Percentiles rank a stretch among this genome's conserved stretches.
phyloP scores from a whole-genome alignment of 495 filamentous ascomycete species.

The Echria macrotheca region DNA sequence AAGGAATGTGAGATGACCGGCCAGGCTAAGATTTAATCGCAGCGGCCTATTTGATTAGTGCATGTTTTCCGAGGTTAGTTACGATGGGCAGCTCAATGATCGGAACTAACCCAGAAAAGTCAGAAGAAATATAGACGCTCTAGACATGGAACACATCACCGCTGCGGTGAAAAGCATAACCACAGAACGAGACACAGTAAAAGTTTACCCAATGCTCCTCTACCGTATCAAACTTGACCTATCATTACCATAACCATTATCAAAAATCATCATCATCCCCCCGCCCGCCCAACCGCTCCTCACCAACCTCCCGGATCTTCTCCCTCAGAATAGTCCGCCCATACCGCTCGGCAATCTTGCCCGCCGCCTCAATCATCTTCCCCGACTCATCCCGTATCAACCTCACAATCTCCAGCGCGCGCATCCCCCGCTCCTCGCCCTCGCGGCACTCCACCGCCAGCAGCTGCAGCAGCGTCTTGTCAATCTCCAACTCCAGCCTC shows the following conservation, averaged over 20 bases:
- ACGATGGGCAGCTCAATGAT: no score
- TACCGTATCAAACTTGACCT: no score
- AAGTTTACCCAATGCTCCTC: no score
- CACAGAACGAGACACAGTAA: background rate
- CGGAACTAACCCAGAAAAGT: no score
- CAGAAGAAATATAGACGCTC: no score
- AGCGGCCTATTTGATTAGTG: no score
- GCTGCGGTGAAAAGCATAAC: no score
- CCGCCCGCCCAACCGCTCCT: conserved; percentile 51
- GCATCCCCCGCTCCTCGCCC: conserved; percentile 89
- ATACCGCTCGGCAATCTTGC: conserved; percentile 77
- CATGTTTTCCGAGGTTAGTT: no score
- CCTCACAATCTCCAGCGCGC: conserved; percentile 75
- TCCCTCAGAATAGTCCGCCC: conserved; percentile 69
- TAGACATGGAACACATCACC: no score
- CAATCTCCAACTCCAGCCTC: conserved; percentile 69
- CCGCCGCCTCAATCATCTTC: conserved; percentile 79
- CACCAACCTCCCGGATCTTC: conserved; percentile 77
- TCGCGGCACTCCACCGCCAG: conserved; percentile 85
- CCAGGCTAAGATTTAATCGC: no score
- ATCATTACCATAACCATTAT: no score
- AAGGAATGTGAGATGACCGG: no score
- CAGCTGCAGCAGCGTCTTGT: conserved; percentile 85
- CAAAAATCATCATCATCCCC: conserved; percentile 16
- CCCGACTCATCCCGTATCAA: conserved; percentile 74